Evolutionary conservation across 495 filamentous ascomycete species (phyloP), one percentile per base, ranked within the genome.

Genomic region (Penicillium pancosmium): DNA sequence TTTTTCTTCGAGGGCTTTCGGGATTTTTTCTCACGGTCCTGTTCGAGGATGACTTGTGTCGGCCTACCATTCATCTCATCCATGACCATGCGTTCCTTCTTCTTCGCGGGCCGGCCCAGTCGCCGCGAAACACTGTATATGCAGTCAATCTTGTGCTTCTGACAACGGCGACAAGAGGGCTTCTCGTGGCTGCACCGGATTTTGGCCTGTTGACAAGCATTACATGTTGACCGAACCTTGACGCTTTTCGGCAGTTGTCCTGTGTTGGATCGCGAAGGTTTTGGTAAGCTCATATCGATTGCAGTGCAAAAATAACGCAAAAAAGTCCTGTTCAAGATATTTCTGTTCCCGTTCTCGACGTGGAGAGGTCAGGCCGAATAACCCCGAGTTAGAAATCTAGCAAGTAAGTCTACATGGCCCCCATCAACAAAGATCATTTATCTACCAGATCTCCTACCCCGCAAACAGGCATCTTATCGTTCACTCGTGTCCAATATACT

Each of bases 111-210:
- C 46, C 78, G 62, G 1, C 78, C 78, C 7, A 78, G 56, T 23
- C 75, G 72, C n/a, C 75, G 64, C 9, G 77, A 76, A 21, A 78
- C 73, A 51, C 76, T 79, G 59, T 81, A 81, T 35, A 80, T 61
- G 47, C 79, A 81, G 2, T 67, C 64, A 13, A 77, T 66, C 12
- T 75, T 73, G 31, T 79, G 75, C 40, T 70, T 79, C 43, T 72
- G 67, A 36, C 79, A 82, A 57, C 78, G 64, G 13, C 68, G 70
- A 54, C 79, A 82, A 2, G 71, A 70, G 12, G 74, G 76, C 35
- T 74, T 77, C 54, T 81, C 76, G 54, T 78, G 77, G 36, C 76
- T 76, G 64, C 79, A 82, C n/a, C 77, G 71, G 19, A 82, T 75
- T 52, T 82, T 82, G 12, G 73, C 75, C 49, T 80, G 71, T 47